phyloP scores from a whole-genome alignment of 1,139 yeast genomes.

The Candida sp. region DNA sequence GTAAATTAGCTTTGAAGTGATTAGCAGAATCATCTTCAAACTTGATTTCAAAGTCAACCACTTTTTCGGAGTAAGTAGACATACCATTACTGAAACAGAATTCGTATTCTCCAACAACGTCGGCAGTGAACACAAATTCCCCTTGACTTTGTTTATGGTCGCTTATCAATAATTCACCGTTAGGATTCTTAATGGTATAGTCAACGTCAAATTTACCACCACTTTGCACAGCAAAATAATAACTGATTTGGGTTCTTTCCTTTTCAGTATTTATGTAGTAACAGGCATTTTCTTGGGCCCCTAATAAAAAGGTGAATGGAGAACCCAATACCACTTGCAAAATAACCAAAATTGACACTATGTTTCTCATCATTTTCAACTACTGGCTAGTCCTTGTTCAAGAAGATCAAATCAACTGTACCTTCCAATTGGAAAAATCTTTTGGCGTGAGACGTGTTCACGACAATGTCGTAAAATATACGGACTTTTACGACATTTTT shows the following conservation, averaged over 20 bases:
- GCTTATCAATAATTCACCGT: slow-evolving; percentile 51
- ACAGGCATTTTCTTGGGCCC: slow-evolving; percentile 79
- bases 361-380: slow-evolving; percentile 4
- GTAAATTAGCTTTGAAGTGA: slow-evolving; percentile 60
- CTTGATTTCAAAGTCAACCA: slow-evolving; percentile 83
- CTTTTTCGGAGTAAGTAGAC: slow-evolving; percentile 85
- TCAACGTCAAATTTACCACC: slow-evolving; percentile 90
- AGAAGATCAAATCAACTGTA: not conserved
- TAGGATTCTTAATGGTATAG: slow-evolving; percentile 70
- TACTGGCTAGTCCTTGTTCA: not conserved
- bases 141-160: slow-evolving; percentile 79
- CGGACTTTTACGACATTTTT: no score
- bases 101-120: slow-evolving; percentile 77
- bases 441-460: not conserved
- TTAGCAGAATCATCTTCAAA: slow-evolving; percentile 29
- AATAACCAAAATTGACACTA: slow-evolving; percentile 19
- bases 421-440: not conserved
- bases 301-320: slow-evolving; percentile 73
- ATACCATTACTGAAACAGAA: slow-evolving; percentile 87
- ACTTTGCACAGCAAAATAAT: slow-evolving; percentile 88
- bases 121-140: slow-evolving; percentile 75
- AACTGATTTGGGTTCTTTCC: slow-evolving; percentile 64
- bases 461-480: not conserved
- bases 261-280: slow-evolving; percentile 71
- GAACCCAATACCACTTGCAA: slow-evolving; percentile 39